These are phyloP conservation scores for Elongisporangium anandrum DNA, from an alignment of 352 stramenopile species.

Conservation along the genomic window DNA sequence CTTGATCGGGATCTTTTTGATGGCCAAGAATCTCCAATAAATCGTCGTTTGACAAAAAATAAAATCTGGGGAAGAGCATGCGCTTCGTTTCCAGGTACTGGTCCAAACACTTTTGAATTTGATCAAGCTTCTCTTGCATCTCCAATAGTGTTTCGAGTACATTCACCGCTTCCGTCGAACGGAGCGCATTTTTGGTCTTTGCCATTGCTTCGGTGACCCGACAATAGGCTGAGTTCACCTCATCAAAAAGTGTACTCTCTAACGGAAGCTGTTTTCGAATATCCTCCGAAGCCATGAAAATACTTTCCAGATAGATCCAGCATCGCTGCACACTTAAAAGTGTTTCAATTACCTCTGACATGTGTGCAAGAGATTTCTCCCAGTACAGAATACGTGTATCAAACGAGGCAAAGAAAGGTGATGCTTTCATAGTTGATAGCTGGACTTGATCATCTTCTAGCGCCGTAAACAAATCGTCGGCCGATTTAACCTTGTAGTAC, in stretches of 20 bases:
- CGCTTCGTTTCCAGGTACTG: constrained; percentile 88
- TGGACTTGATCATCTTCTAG: constrained; percentile 91
- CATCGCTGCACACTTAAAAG: constrained; percentile 88
- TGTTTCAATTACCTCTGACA: constrained; percentile 91
- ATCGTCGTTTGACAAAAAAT: constrained; percentile 89
- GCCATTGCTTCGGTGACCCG: constrained; percentile 72
- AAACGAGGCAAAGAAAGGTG: constrained; percentile 91
- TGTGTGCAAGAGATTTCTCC: constrained; percentile 78
- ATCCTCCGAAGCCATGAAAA: constrained; percentile 94
- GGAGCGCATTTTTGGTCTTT: constrained; percentile 71
- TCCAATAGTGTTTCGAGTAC: constrained; percentile 61
- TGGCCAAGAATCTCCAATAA: constrained; percentile 84
- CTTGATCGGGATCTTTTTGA: constrained; percentile 85
- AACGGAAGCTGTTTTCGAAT: constrained; percentile 92
- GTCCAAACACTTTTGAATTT: constrained; percentile 86
- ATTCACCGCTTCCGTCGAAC: constrained; percentile 52
- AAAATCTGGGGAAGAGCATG: constrained; percentile 85
- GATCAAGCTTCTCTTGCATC: constrained; percentile 86
- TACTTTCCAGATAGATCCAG: constrained; percentile 95
- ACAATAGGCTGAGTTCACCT: constrained; percentile 80
- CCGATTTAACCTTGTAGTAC: constrained; percentile 91
- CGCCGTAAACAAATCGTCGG: constrained; percentile 89
- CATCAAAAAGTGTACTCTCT: constrained; percentile 82
- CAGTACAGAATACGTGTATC: constrained; percentile 85
- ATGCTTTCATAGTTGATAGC: constrained; percentile 92